Conservation (phyloP, 257 asterid genomes). For the Solanum corneliomulleri region DNA sequence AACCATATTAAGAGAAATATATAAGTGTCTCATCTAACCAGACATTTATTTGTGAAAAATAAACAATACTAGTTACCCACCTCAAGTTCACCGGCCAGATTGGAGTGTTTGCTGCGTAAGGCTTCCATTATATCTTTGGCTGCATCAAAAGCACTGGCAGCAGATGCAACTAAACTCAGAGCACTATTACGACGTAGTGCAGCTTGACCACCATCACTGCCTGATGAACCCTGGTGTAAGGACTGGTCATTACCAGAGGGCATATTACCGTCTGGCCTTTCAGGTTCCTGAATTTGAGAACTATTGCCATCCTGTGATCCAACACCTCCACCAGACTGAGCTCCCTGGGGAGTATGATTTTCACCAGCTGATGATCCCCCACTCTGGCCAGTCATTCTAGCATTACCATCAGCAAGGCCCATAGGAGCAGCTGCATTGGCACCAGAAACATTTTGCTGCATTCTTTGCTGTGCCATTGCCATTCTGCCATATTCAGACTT, state of each 20-base stretch:
- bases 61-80: constrained; percentile 33
- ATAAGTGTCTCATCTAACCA: background rate
- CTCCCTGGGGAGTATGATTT: constrained; percentile 69
- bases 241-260: constrained; percentile 67
- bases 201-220: constrained; percentile 64
- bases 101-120: constrained; percentile 85
- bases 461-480: constrained; percentile 96
- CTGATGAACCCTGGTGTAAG: constrained; percentile 53
- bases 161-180: constrained; percentile 75
- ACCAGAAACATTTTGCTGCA: constrained; percentile 80
- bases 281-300: constrained; percentile 78
- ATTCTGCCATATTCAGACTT: constrained; percentile 91
- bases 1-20: background rate
- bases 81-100: constrained; percentile 98
- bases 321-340: constrained; percentile 56
- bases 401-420: constrained; percentile 64
- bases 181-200: constrained; percentile 70
- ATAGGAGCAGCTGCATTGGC: constrained; percentile 39
- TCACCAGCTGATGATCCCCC: constrained; percentile 59
- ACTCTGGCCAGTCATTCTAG: constrained; percentile 53
- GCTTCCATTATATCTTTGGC: constrained; percentile 99
- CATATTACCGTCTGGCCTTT: constrained; percentile 63
- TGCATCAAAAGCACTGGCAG: constrained; percentile 98
- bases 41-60: background rate
- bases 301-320: constrained; percentile 68